Evolutionary conservation across 345 rosid species (phyloP), one percentile per base, ranked within the genome.

Genomic region (Pugionium cornutum): DNA sequence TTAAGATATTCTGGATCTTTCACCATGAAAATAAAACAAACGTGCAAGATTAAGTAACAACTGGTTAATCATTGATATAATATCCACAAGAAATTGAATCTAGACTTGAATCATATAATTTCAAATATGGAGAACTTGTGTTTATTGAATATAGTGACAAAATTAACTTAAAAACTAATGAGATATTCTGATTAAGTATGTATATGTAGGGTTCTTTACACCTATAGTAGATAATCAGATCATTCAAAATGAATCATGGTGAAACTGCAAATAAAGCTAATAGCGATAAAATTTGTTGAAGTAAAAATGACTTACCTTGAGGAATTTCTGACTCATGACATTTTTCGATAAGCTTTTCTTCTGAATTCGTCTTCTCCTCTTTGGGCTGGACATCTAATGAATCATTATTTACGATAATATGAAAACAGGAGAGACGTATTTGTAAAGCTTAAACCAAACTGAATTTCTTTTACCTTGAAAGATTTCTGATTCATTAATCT

Each of bases 401-500:
- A 64, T 52, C 42, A 33, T 18, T 10, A 41, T 42, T 4, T 2
- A 41, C 8, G 1, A 4, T n/a, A 26, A 62, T 10, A 48, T 3
- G 1, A 11, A 7, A 33, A 10, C 34, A 60, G 2, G 10, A 5
- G 32, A 44, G 4, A 61, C 7, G 7, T 9, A 3, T 4, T 6
- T 47, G 34, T 36, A 56, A 18, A 57, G 28, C 6, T 9, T 6
- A 9, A 9, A 39, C 18, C 18, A 11, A 39, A 30, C 33, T 9
- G 42, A 3, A 1, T 11, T 11, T 9, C 11, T 9, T 32, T 25
- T 61, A 70, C 75, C 63, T 62, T 53, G 54, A 5, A 0, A 2
- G 9, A 1, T 31, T 31, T 57, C 58, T 48, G 65, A 59, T 31
- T 68, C 58, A 9, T 45, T 50, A 10, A 5, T 48, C n/a, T 4